Evolutionary conservation across 1,284 basidiomycete species (phyloP).

Genomic region (Ceratobasidium sp.): DNA sequence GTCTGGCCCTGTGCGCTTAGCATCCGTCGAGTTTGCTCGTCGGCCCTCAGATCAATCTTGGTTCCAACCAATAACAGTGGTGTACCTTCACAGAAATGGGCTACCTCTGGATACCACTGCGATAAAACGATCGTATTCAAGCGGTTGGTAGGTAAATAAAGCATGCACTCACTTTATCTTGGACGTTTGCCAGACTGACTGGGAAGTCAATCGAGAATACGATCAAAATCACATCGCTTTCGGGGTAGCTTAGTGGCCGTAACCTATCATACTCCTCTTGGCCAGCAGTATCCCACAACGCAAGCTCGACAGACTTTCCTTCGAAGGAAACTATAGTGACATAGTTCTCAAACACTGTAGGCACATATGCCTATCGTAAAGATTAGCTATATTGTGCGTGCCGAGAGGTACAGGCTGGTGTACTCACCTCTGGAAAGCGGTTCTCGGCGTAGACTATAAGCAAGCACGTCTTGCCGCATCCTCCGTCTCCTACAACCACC

Average conservation of each 20-base stretch:
- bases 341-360: constrained; percentile 98
- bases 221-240: constrained; percentile 95
- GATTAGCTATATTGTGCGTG: constrained; percentile 1
- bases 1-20: constrained; percentile 89
- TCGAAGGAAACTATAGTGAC: constrained; percentile 91
- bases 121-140: neutral
- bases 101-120: constrained; percentile 97
- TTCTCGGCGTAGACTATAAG: constrained; percentile 97
- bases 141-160: neutral
- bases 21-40: constrained; percentile 90
- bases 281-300: constrained; percentile 98
- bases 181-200: constrained; percentile 92
- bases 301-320: constrained; percentile 90
- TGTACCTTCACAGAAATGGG: constrained; percentile 95
- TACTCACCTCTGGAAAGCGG: constrained; percentile 91
- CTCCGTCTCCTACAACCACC: constrained; percentile 87
- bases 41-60: constrained; percentile 90
- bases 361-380: constrained; percentile 84
- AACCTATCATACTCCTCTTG: constrained; percentile 98
- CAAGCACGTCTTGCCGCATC: constrained; percentile 83
- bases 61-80: constrained; percentile 94
- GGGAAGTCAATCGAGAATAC: constrained; percentile 98
- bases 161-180: constrained; percentile 77
- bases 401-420: neutral
- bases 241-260: constrained; percentile 93